Conservation (phyloP, 257 asterid genomes). For the Fraxinus pennsylvanica region DNA sequence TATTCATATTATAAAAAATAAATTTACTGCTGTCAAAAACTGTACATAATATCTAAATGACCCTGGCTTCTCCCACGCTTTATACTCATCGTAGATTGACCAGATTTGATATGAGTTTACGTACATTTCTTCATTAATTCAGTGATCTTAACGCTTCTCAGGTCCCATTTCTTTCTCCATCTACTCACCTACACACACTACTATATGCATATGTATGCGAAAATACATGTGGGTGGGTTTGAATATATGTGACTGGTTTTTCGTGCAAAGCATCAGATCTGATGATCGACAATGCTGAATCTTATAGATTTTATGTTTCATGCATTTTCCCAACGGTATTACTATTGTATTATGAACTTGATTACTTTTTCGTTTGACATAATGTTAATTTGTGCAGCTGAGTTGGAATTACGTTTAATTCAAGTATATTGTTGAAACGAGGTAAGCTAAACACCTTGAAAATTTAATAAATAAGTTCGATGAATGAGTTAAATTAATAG, state of each 20-base stretch:
- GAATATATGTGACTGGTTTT: neutral
- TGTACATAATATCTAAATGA: too few relatives aligned
- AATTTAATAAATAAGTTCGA: neutral
- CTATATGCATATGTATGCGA: neutral
- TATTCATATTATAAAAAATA: too few relatives aligned
- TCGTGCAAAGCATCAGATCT: neutral
- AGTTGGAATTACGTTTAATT: constrained; percentile 30
- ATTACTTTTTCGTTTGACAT: too few relatives aligned
- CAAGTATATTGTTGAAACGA: constrained; percentile 26
- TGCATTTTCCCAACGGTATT: too few relatives aligned
- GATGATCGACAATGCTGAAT: neutral
- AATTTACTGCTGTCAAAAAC: neutral
- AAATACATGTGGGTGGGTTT: neutral
- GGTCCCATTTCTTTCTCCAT: neutral
- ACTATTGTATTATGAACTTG: too few relatives aligned
- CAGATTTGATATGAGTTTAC: neutral
- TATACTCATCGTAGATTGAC: neutral
- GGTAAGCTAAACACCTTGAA: constrained; percentile 17
- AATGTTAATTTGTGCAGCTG: constrained; percentile 26
- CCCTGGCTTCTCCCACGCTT: neutral
- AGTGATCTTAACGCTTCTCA: neutral
- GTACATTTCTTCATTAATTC: neutral
- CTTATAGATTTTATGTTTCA: too few relatives aligned
- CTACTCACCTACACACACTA: neutral
- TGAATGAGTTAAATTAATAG: constrained; percentile 21